Percentiles rank a stretch among this genome's conserved stretches.
phyloP scores from a whole-genome alignment of 2,329 filamentous ascomycete species.

The Trichoderma koningiopsis region DNA sequence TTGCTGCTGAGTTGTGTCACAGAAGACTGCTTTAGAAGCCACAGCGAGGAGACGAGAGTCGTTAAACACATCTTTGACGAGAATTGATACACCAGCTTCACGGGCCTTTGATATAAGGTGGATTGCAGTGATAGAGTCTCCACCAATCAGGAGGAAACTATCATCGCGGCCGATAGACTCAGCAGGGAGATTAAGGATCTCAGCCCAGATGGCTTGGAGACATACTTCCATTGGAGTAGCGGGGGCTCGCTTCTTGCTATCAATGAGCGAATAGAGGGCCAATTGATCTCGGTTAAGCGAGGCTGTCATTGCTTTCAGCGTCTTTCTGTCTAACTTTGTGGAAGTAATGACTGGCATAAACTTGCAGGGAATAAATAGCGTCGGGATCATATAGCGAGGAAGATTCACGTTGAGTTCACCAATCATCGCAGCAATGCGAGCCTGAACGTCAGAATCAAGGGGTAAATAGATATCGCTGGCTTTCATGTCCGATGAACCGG shows the following conservation, averaged over 20 bases:
- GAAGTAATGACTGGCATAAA: slow-evolving; percentile 38
- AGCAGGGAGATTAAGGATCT: slow-evolving; percentile 20
- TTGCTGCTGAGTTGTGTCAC: neutral
- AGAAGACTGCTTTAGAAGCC: slow-evolving; percentile 10
- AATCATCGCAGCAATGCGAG: neutral
- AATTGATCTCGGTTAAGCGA: neutral
- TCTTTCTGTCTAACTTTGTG: slow-evolving; percentile 21
- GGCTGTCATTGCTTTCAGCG: neutral
- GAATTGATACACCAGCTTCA: slow-evolving; percentile 21
- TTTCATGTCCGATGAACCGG: neutral
- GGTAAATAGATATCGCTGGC: neutral
- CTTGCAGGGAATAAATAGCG: slow-evolving; percentile 43
- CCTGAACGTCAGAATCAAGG: slow-evolving; percentile 1
- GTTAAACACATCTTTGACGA: slow-evolving; percentile 23
- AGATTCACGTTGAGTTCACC: slow-evolving; percentile 12
- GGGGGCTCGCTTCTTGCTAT: slow-evolving; percentile 10
- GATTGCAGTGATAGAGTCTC: slow-evolving; percentile 28
- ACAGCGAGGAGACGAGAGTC: slow-evolving; percentile 27
- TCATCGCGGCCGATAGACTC: slow-evolving; percentile 28
- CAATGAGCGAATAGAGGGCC: neutral
- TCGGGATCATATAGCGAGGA: slow-evolving; percentile 47
- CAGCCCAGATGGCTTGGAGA: slow-evolving; percentile 29
- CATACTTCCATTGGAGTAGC: slow-evolving; percentile 26
- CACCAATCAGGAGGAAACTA: slow-evolving; percentile 28
- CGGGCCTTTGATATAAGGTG: slow-evolving; percentile 26